phyloP scores from a whole-genome alignment of 768 basidiomycete species.

The Albatrellus ellisii region DNA sequence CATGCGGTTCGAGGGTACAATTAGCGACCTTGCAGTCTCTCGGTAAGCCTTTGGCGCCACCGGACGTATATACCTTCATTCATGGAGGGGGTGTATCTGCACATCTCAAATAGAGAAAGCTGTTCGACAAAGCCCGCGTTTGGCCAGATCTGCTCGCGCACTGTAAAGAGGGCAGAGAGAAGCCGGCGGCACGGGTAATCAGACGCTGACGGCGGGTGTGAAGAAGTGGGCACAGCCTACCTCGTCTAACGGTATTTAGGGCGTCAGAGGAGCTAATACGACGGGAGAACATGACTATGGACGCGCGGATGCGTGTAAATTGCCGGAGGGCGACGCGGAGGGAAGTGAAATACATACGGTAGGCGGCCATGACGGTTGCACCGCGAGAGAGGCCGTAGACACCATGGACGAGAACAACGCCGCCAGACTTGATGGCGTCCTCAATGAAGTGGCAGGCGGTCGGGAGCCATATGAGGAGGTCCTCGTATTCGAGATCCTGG shows the following conservation, averaged over 20 bases:
- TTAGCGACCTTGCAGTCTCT: not conserved
- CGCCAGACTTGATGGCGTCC: constrained; percentile 12
- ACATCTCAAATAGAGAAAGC: constrained; percentile 13
- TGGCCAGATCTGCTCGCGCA: constrained; percentile 14
- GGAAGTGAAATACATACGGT: constrained; percentile 2
- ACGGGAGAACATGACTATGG: constrained; percentile 13
- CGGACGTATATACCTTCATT: constrained; percentile 13
- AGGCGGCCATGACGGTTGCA: constrained; percentile 15
- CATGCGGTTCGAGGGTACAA: not conserved
- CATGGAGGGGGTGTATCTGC: constrained; percentile 9
- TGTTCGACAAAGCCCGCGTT: constrained; percentile 11
- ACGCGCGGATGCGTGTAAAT: not conserved
- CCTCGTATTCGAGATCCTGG: constrained; percentile 11
- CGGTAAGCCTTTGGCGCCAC: constrained; percentile 11
- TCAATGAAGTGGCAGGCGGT: constrained; percentile 14
- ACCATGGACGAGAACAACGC: constrained; percentile 14
- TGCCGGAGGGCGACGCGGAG: not conserved
- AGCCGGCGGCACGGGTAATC: not conserved
- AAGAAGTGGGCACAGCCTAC: constrained; percentile 1
- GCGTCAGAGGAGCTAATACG: constrained; percentile 8
- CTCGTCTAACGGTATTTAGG: constrained; percentile 10
- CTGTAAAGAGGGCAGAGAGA: constrained; percentile 1
- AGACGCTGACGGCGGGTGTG: not conserved
- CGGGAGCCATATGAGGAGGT: constrained; percentile 15
- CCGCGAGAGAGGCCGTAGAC: constrained; percentile 14